Conservation (phyloP, 805 yeast species). For the Yarrowia osloensis region DNA sequence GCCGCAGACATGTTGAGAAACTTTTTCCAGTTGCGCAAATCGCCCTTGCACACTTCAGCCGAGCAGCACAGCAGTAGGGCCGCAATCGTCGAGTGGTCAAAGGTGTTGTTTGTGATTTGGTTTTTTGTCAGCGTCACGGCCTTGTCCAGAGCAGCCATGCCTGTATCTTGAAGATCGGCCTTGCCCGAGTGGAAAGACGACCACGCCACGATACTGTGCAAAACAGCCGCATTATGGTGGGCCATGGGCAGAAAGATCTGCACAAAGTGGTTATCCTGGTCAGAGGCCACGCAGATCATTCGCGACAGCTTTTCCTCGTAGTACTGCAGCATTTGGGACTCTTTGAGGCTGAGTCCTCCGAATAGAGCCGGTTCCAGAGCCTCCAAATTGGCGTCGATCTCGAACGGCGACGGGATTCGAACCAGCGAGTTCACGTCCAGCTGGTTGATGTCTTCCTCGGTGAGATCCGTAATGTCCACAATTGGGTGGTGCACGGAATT, state of each 20-base stretch:
- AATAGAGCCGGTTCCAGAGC: neutral
- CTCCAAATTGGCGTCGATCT: neutral
- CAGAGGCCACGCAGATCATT: constrained; percentile 52
- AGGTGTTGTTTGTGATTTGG: constrained; percentile 32
- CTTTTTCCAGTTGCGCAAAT: constrained; percentile 72
- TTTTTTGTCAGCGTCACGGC: constrained; percentile 36
- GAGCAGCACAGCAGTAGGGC: constrained; percentile 67
- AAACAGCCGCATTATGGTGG: constrained; percentile 49
- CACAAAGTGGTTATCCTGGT: constrained; percentile 53
- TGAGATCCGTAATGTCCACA: constrained; percentile 18
- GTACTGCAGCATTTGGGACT: constrained; percentile 39
- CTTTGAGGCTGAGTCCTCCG: neutral
- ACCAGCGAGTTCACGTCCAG: constrained; percentile 18
- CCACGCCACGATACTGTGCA: constrained; percentile 62
- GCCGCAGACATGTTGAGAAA: constrained; percentile 67
- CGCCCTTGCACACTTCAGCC: constrained; percentile 84
- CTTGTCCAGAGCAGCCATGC: constrained; percentile 36
- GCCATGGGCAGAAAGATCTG: constrained; percentile 59
- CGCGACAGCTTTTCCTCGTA: constrained; percentile 42
- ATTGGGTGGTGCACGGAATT: neutral
- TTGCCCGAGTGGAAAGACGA: constrained; percentile 45
- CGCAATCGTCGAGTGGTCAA: constrained; percentile 53
- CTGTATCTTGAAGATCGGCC: constrained; percentile 41
- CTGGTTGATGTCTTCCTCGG: constrained; percentile 14
- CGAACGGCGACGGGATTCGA: constrained; percentile 26